Base-by-base conservation (phyloP, 202 grass and related monocot species). In the Digitaria exilis region DNA sequence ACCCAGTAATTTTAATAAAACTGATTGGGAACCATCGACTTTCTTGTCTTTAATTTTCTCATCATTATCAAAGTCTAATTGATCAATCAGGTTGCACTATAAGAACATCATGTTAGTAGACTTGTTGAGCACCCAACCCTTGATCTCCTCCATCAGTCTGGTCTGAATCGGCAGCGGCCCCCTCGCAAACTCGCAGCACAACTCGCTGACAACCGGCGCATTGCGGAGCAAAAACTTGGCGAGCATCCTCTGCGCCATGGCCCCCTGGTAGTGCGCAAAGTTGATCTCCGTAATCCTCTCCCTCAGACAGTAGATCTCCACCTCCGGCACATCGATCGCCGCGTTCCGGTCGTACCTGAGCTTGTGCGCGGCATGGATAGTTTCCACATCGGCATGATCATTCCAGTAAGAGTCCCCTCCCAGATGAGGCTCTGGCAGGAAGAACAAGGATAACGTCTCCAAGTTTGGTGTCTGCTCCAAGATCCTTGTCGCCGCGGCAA, bases 201-300 rank as follows among this genome's bases (percentile, higher is more conserved):
- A 13, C 25, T 65, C 58, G 0, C 18, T 18, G 41, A 73, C 9
- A 21, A 5, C 39, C 4, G 45, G 6, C 0, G 76, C 67, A 14
- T 72, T 85, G 24, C 55, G 12, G 44, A 85, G 75, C 57, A 85
- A 41, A 13, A 79, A 85, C 44, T 73, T 79, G 25, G 57, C 84
- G 2, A 85, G 34, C 76, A 3, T 73, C 76, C 84, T 51, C 56
- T 85, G 84, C 25, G 67, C 45, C 18, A 50, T 21, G 44, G 24
- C 67, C 0, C 76, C 84, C 13, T 85, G 56, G 22, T 85, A 85
- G 12, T 85, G 67, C 24, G 73, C 84, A 4, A 80, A 39, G 76
- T 65, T 80, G 25, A 80, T 79, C 84, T 55, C 84, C 84, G 35
- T 85, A 2, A 31, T 4, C 32, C 3, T 8, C 67, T 49, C 51